Evolutionary conservation across 805 yeast genomes (phyloP).

Genomic region (Metschnikowia hibisci): DNA sequence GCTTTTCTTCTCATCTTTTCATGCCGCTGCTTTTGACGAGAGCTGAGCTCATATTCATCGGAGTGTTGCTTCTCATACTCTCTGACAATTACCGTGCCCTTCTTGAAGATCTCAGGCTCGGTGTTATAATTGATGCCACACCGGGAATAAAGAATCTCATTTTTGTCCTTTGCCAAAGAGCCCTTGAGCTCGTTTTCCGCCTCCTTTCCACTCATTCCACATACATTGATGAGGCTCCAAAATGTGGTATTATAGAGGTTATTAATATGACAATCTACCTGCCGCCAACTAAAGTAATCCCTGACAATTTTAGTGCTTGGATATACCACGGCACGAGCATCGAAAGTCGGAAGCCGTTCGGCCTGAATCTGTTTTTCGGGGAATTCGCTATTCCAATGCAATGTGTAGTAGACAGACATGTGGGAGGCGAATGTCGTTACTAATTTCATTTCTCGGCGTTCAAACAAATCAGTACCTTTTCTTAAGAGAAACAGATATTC

Average conservation of each 20-base stretch:
- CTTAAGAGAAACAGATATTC: conserved; percentile 83
- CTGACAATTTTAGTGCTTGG: conserved; percentile 60
- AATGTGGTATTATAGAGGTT: conserved; percentile 90
- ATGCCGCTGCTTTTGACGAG: conserved; percentile 48
- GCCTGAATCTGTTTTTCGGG: conserved; percentile 45
- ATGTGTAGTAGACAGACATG: conserved; percentile 72
- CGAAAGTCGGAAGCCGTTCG: conserved; percentile 76
- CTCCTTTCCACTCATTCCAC: conserved; percentile 68
- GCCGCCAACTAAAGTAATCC: conserved; percentile 93
- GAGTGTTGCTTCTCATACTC: conserved; percentile 30
- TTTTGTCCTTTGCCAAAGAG: conserved; percentile 77
- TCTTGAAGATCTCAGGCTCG: conserved; percentile 82
- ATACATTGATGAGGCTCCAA: conserved; percentile 75
- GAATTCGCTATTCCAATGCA: conserved; percentile 61
- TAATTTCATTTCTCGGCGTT: conserved; percentile 78
- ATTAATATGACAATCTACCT: conserved; percentile 94
- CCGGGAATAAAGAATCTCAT: conserved; percentile 74
- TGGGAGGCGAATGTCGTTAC: conserved; percentile 78
- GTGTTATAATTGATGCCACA: conserved; percentile 87
- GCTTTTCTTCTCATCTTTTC: conserved; percentile 49
- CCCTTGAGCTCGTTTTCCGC: conserved; percentile 79
- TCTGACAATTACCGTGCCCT: conserved; percentile 68
- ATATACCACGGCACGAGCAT: conserved; percentile 83
- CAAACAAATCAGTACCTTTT: conserved; percentile 63
- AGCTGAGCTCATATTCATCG: conserved; percentile 19